A percentile compares a stretch with the other conserved stretches of the same genome.
phyloP scores from a whole-genome alignment of 768 basidiomycete species.

The Boletus speciosus region DNA sequence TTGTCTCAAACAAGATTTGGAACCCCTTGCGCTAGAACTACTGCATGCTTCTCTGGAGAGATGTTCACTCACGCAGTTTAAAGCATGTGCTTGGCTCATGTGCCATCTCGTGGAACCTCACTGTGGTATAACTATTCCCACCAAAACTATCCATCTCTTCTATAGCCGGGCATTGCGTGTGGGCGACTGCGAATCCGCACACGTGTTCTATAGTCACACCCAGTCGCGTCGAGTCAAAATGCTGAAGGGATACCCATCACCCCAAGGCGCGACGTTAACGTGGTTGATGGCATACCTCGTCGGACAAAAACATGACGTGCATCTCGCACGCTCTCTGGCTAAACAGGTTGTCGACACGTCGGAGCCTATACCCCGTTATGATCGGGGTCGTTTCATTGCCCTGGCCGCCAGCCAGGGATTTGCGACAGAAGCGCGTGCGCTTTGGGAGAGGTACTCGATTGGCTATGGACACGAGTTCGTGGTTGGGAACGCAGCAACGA shows the following conservation, averaged over 20 bases:
- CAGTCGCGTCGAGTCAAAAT: slow-evolving; percentile 32
- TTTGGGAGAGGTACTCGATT: slow-evolving; percentile 56
- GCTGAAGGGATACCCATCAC: slow-evolving; percentile 46
- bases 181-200: slow-evolving; percentile 35
- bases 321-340: slow-evolving; percentile 49
- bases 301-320: slow-evolving; percentile 35
- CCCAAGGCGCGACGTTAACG: slow-evolving; percentile 41
- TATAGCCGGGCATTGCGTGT: slow-evolving; percentile 39
- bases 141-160: slow-evolving; percentile 43
- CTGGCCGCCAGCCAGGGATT: slow-evolving; percentile 46
- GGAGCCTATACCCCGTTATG: slow-evolving; percentile 40
- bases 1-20: slow-evolving; percentile 21
- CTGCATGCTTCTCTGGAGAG: slow-evolving; percentile 41
- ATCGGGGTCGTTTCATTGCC: slow-evolving; percentile 50
- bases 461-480: slow-evolving; percentile 42
- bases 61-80: slow-evolving; percentile 36
- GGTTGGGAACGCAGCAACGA: slow-evolving; percentile 40
- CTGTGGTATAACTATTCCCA: slow-evolving; percentile 37
- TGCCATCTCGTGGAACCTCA: slow-evolving; percentile 31
- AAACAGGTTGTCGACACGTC: slow-evolving; percentile 43
- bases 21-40: slow-evolving; percentile 41
- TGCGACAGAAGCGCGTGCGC: slow-evolving; percentile 42
- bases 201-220: slow-evolving; percentile 45
- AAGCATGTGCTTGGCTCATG: slow-evolving; percentile 42
- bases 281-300: slow-evolving; percentile 54